Percentiles rank a stretch among this genome's conserved stretches.
phyloP scores from a whole-genome alignment of 805 yeast genomes.

The Wickerhamiella lipophila region DNA sequence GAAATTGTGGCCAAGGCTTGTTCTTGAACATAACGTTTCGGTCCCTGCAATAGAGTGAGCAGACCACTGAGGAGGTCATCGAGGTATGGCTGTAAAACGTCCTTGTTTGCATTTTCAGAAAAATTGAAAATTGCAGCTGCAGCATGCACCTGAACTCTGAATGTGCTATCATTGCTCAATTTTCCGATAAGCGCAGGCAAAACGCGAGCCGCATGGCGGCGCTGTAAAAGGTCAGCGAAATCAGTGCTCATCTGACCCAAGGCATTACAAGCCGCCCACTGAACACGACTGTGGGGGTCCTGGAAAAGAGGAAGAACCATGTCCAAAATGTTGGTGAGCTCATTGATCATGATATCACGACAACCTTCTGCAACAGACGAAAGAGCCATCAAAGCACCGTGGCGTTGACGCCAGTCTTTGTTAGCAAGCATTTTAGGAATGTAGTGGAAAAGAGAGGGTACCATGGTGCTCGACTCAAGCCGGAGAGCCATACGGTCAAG shows the following conservation, averaged over 20 bases:
- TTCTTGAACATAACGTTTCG: constrained; percentile 89
- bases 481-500: constrained; percentile 78
- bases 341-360: constrained; percentile 69
- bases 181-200: constrained; percentile 81
- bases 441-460: constrained; percentile 74
- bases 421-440: constrained; percentile 74
- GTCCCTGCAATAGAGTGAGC: constrained; percentile 64
- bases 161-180: constrained; percentile 51
- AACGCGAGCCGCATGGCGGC: constrained; percentile 62
- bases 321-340: constrained; percentile 69
- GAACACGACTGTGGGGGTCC: constrained; percentile 88
- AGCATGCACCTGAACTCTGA: constrained; percentile 93
- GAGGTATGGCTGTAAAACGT: constrained; percentile 79
- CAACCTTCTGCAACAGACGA: constrained; percentile 98
- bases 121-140: constrained; percentile 97
- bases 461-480: constrained; percentile 71
- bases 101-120: constrained; percentile 81
- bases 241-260: constrained; percentile 95
- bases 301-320: constrained; percentile 73
- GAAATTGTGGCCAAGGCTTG: constrained; percentile 95
- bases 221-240: constrained; percentile 80
- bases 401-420: constrained; percentile 81
- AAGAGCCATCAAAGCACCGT: constrained; percentile 92
- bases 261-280: constrained; percentile 93
- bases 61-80: constrained; percentile 67